Conservation (phyloP, 2,329 filamentous ascomycete species). For the Teratosphaeria zuluensis region DNA sequence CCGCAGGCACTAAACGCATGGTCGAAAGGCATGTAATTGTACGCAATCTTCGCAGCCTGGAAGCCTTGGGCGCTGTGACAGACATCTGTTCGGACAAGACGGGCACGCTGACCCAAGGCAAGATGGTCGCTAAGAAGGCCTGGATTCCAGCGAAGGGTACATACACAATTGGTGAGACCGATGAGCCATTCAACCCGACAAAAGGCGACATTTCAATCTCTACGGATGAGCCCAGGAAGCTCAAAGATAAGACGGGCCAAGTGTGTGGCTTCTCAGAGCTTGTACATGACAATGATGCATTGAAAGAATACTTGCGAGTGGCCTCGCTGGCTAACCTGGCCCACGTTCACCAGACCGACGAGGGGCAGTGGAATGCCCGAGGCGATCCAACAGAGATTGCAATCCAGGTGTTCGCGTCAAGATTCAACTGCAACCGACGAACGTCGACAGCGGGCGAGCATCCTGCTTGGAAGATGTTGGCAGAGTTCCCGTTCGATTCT, state of each 20-base stretch:
- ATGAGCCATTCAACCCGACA: constrained; percentile 51
- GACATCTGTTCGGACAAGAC: constrained; percentile 14
- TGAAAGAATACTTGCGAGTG: constrained; percentile 48
- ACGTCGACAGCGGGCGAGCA: constrained; percentile 18
- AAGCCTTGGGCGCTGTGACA: constrained; percentile 44
- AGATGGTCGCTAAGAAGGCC: constrained; percentile 54
- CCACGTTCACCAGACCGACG: constrained; percentile 47
- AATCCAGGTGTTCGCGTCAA: constrained; percentile 62
- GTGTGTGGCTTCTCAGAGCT: constrained; percentile 18
- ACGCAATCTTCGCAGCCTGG: constrained; percentile 54
- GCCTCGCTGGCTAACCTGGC: constrained; percentile 58
- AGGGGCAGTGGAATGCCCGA: constrained; percentile 53
- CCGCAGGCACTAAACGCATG: constrained; percentile 38
- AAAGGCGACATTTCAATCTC: constrained; percentile 46
- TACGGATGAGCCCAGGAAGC: constrained; percentile 41
- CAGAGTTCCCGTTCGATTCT: constrained; percentile 66
- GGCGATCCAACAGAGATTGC: constrained; percentile 65
- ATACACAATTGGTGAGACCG: constrained; percentile 49
- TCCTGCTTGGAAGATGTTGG: constrained; percentile 46
- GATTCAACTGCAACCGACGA: constrained; percentile 40
- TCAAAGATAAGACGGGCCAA: constrained; percentile 41
- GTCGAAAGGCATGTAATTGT: constrained; percentile 56
- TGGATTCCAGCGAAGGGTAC: constrained; percentile 54
- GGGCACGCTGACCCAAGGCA: constrained; percentile 46
- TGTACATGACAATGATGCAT: constrained; percentile 35